A percentile compares a stretch with the other conserved stretches of the same genome.
Evolutionary conservation across 1,284 basidiomycete genomes (phyloP).

Genomic region (Pisolithus thermaeus): DNA sequence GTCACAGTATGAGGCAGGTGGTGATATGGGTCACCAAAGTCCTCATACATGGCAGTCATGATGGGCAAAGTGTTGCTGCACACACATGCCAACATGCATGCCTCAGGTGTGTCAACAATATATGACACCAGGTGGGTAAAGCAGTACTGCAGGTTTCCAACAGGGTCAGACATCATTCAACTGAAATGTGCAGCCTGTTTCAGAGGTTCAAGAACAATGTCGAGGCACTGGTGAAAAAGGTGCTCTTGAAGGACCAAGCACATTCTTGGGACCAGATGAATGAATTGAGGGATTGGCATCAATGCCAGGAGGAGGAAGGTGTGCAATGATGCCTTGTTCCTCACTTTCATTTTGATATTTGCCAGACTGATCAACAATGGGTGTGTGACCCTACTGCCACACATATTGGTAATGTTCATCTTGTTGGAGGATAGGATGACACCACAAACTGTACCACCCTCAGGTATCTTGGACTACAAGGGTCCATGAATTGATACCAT

Average conservation of each 20-base stretch:
- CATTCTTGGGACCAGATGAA: conserved; percentile 1
- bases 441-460: not conserved
- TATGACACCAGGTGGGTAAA: conserved; percentile 2
- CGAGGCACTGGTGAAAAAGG: conserved; percentile 26
- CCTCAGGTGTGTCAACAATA: conserved; percentile 2
- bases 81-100: too few species aligned
- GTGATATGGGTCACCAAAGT: not conserved
- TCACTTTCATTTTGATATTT: conserved; percentile 1
- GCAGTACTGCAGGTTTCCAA: conserved; percentile 9
- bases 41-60: too few species aligned
- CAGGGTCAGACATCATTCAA: conserved; percentile 24
- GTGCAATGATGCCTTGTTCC: conserved; percentile 25
- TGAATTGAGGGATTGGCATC: conserved; percentile 27
- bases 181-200: conserved; percentile 25
- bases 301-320: conserved; percentile 25
- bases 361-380: conserved; percentile 29
- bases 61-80: too few species aligned
- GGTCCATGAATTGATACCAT: not conserved
- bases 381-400: conserved; percentile 17
- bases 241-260: conserved; percentile 5
- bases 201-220: conserved; percentile 25
- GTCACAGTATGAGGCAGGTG: conserved; percentile 18
- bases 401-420: conserved; percentile 29
- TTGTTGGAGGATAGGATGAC: conserved; percentile 30
- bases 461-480: not conserved